Conservation (phyloP, 225 moss, liverwort and hornwort species). For the Antitrichia curtipendula region DNA sequence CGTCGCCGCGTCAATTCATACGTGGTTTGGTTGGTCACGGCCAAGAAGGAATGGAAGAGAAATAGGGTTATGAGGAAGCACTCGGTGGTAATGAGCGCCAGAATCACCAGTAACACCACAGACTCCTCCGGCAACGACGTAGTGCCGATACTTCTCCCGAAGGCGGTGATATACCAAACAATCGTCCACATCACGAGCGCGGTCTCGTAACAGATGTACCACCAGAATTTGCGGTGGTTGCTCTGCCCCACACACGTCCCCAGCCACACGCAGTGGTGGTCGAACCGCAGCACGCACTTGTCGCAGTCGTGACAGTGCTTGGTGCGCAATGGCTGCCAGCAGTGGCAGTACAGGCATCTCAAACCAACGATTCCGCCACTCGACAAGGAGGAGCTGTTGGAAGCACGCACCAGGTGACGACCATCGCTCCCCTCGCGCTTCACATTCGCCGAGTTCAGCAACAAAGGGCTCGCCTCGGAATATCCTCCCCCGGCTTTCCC, state of each 20-base stretch:
- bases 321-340: constrained; percentile 67
- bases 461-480: constrained; percentile 33
- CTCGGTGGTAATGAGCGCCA: constrained; percentile 57
- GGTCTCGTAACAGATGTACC: constrained; percentile 78
- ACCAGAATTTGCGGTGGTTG: constrained; percentile 92
- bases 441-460: constrained; percentile 20
- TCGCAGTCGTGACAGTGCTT: constrained; percentile 98
- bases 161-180: constrained; percentile 52
- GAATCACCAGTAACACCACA: constrained; percentile 39
- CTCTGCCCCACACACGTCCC: constrained; percentile 92
- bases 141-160: constrained; percentile 29
- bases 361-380: neutral
- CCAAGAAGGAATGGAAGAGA: constrained; percentile 60
- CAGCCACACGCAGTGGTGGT: constrained; percentile 98
- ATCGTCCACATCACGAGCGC: constrained; percentile 70
- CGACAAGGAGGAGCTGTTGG: constrained; percentile 16
- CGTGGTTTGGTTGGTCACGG: constrained; percentile 44
- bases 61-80: constrained; percentile 74
- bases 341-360: constrained; percentile 49
- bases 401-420: constrained; percentile 22
- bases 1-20: constrained; percentile 48
- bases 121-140: constrained; percentile 44
- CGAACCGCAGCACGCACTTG: constrained; percentile 92
- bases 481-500: neutral
- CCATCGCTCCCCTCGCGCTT: constrained; percentile 27